Base-by-base conservation (phyloP, 208 protist species). In the Phytomonas serpens region DNA sequence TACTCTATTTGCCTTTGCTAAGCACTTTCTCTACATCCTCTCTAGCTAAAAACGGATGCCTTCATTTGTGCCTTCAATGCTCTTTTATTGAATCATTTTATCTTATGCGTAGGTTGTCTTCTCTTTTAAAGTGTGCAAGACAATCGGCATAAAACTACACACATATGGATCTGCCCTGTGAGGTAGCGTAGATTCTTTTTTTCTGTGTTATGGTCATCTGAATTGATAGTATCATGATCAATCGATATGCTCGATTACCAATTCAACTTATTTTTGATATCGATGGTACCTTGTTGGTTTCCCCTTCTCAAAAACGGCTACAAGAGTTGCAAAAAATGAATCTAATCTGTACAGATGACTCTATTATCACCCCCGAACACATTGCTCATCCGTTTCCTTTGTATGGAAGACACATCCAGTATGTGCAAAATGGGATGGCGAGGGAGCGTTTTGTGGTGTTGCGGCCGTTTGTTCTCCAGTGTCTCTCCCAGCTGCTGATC, bases 181-280 rank as follows among this genome's bases (percentile, higher is more conserved):
- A 9, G 4, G 47, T 27, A 16, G 47, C 19, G 16, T 19, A 57
- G 47, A 27, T 57, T 19, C 19, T 27, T 57, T 57, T 23, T 57
- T 57, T 23, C 11, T 57, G 13, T 23, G 4, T 23, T 57, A 27
- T 57, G 47, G 3, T 7, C 19, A 19, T 27, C 0, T 4, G 16
- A 57, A 57, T 57, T 57, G 23, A 9, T 27, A 19, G 19, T 19
- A 57, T 19, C 47, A 57, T 57, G 23, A 57, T 38, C 32, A 73
- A 68, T 38, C 62, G n/a, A 2, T 11, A 38, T 11, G 10, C n/a
- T 42, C 74, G 66, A n/a, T 70, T 82, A 32, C 71, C 75, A 3
- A 73, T 88, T 9, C 76, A 83, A 62, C 7, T 88, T 34, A 40
- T 91, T 62, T 47, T 91, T 7, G 83, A 88, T 76, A 88, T 91